Base-by-base conservation (phyloP, 495 filamentous ascomycete species). In the Aspergillus panamensis region DNA sequence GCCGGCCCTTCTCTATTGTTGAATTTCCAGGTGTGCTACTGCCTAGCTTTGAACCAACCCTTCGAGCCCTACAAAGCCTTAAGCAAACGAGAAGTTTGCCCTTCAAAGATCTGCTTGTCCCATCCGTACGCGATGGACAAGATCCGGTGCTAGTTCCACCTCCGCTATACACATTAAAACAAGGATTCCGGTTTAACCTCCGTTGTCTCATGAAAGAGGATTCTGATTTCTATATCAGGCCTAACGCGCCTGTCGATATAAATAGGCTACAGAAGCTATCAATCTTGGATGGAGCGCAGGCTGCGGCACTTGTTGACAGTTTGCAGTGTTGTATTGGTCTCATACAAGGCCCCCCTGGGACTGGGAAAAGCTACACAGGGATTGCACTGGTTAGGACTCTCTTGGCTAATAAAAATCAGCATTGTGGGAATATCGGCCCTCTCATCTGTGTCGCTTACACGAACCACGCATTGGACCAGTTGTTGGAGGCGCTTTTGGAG, bases 291-390 rank as follows among this genome's bases (percentile, higher is more conserved):
- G 59, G 75, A 25, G 78, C 75, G 0, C 87, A 95, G 64, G 78
- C 79, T 13, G 42, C 65, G 0, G 82, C 85, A 4, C 66, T 90
- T 14, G 64, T 87, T 3, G 65, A 77, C 29, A 73, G 82, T 14
- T 71, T 95, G 3, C 77, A 73, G 2, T 75, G 78, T 3, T 70
- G 71, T 5, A 59, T 91, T 20, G 82, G 82, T 7, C 71, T 91
- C 0, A 88, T 92, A 31, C 88, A 94, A 75, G 90, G 90, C 0
- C 90, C 90, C 0, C 90, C 90, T 4, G 90, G 90, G 1, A 92
- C 89, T 3, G 90, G 90, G 4, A 94, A 95, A 66, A 81, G 76
- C 52, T 88, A 77, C 56, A 81, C 79, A 0, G 85, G 82, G 3
- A 77, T 84, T n/a, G 70, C 76, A 33, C 63, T 85, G 48, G 76